Base-by-base conservation (phyloP, 805 yeast species). In the Vanderwaltozyma yarrowii region DNA sequence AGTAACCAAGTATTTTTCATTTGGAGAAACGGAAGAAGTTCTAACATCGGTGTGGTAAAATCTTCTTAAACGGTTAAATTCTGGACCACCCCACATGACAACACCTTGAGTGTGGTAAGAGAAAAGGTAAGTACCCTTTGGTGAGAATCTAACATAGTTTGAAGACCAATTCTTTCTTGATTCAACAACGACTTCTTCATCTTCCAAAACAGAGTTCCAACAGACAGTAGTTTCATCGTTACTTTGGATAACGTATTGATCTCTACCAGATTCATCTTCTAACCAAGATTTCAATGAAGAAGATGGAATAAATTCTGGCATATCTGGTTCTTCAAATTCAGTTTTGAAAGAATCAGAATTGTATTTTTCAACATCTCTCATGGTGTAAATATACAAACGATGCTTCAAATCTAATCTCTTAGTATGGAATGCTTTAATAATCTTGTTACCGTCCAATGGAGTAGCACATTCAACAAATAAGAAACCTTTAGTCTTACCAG, bases 391-490 rank as follows among this genome's bases (percentile, higher is more conserved):
- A 48, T 75, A 73, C 54, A 92, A 70, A 52, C 94, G 78, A 67
- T 92, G 99, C 62, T 85, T 88, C 47, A 83, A 82, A 67, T 92
- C 98, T 54, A 92, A 74, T 61, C 87, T 87, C 70, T 87, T 88
- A 53, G 87, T 84, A 64, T 89, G 79, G 60, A 84, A 74, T 45
- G 75, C 73, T 58, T 76, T 79, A 52, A 88, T 79, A 33, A 95
- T 95, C 43, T 77, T 76, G 38, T 71, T 77, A 35, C 92, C 96
- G 58, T 69, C 71, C 36, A 71, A 74, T 2, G 74, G 67, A 33
- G 74, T 68, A 47, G 71, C 80, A 63, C 75, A 88, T 66, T 88
- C 94, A 37, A 88, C 81, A 51, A 92, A 89, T 40, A 80, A 72
- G 56, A 71, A 83, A 11, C 98, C 98, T 59, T 80, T 82, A 40